Evolutionary conservation across 2,329 filamentous ascomycete species (phyloP).

Genomic region (Aspergillus transmontanensis): DNA sequence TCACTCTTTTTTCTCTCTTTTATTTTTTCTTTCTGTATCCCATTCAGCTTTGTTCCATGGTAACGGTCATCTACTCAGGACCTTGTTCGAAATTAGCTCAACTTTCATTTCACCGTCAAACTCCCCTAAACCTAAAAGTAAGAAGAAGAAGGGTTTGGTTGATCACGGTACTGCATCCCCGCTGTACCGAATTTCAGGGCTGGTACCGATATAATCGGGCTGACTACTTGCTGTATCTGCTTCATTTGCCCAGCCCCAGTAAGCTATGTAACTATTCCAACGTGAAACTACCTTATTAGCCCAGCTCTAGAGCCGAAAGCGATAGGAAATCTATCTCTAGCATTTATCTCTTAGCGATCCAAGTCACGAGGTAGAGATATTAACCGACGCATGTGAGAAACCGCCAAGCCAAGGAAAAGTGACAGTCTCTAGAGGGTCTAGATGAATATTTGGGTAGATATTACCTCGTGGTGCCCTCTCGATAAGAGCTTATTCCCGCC

Average conservation of each 20-base stretch:
- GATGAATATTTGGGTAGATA: background rate
- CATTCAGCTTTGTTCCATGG: slow-evolving; percentile 2
- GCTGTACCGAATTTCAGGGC: background rate
- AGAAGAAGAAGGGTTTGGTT: background rate
- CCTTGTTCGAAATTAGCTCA: background rate
- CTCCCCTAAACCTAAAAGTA: background rate
- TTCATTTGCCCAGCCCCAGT: background rate
- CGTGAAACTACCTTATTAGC: background rate
- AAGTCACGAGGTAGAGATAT: background rate
- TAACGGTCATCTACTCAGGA: background rate
- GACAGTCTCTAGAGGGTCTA: background rate
- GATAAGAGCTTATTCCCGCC: background rate
- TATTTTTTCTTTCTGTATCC: background rate
- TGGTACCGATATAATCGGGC: background rate
- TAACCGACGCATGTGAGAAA: background rate
- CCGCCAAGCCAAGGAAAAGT: background rate
- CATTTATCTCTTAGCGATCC: background rate
- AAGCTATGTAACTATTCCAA: background rate
- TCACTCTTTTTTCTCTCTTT: background rate
- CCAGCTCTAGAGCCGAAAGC: background rate
- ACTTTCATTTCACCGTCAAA: background rate
- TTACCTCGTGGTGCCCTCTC: background rate
- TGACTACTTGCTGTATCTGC: background rate
- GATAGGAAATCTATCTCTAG: background rate
- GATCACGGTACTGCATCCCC: background rate